Conservation (phyloP, 1,284 basidiomycete genomes). For the Ganoderma lucidum region DNA sequence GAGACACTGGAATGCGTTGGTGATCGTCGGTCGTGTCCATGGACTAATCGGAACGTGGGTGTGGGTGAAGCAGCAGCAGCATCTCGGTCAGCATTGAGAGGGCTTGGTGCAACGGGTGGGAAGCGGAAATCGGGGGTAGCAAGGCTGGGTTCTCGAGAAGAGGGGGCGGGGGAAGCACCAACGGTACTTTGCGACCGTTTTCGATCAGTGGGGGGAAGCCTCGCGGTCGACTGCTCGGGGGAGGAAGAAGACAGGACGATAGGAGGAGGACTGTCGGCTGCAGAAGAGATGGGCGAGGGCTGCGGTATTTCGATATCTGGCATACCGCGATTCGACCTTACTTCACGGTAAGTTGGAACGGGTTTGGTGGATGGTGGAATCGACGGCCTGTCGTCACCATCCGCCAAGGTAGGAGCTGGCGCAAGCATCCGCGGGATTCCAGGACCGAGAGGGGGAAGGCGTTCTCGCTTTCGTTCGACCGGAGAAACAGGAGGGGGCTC, state of each 20-base stretch:
- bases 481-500: conserved; percentile 28
- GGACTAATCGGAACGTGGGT: conserved; percentile 31
- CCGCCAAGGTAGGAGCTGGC: conserved; percentile 14
- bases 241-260: conserved; percentile 38
- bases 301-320: conserved; percentile 52
- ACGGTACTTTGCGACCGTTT: conserved; percentile 55
- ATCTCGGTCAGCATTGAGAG: conserved; percentile 15
- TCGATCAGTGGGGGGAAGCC: conserved; percentile 40
- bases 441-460: conserved; percentile 41
- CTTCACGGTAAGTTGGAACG: conserved; percentile 45
- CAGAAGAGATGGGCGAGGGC: conserved; percentile 19
- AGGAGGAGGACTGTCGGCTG: conserved; percentile 33
- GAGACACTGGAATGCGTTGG: conserved; percentile 48
- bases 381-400: conserved; percentile 9
- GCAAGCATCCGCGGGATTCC: conserved; percentile 37
- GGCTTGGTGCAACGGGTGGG: conserved; percentile 40
- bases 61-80: conserved; percentile 21
- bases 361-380: conserved; percentile 19
- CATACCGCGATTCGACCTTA: conserved; percentile 48
- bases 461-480: conserved; percentile 31
- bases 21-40: conserved; percentile 40
- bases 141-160: conserved; percentile 43
- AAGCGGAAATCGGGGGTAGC: conserved; percentile 55
- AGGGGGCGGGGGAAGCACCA: conserved; percentile 37
- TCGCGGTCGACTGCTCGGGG: conserved; percentile 34